Evolutionary conservation across 352 stramenopile genomes (phyloP).

Genomic region (Globisporangium acanthophoron): DNA sequence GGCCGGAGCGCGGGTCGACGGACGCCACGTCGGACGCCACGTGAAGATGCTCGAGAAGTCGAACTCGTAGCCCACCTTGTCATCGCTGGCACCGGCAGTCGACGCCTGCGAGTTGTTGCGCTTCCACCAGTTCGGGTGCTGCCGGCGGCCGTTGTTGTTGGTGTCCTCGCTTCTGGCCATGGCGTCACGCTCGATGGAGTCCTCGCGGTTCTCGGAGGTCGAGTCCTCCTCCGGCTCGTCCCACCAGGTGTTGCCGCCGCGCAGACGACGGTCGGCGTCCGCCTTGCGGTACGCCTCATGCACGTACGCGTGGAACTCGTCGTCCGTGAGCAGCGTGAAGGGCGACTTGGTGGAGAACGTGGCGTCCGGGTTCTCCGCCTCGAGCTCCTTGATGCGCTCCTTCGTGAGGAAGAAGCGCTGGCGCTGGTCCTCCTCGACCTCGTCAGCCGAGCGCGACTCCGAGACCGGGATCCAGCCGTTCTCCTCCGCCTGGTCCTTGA

Average conservation of each 20-base stretch:
- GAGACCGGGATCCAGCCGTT: conserved; percentile 18
- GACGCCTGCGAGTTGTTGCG: neutral
- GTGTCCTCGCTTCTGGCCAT: neutral
- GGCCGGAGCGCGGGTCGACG: neutral
- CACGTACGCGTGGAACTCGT: conserved; percentile 44
- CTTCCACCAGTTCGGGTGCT: neutral
- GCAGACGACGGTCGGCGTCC: neutral
- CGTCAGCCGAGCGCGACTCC: conserved; percentile 15
- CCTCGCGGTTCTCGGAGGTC: neutral
- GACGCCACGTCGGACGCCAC: conserved; percentile 1
- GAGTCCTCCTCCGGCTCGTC: conserved; percentile 1
- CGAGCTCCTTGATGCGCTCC: conserved; percentile 23
- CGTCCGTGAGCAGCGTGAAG: conserved; percentile 49
- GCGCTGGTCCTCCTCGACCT: conserved; percentile 7
- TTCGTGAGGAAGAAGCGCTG: conserved; percentile 51
- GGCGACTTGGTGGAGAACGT: conserved; percentile 45
- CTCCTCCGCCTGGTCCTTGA: conserved; percentile 8
- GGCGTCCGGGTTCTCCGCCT: conserved; percentile 33
- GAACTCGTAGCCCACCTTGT: conserved; percentile 1
- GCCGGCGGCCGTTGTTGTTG: neutral
- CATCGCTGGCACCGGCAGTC: neutral
- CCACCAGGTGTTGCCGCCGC: neutral
- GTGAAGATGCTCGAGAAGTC: conserved; percentile 5
- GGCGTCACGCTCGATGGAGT: neutral
- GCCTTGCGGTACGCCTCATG: conserved; percentile 17